A percentile compares a stretch with the other conserved stretches of the same genome.
Conservation (phyloP, 129 eudicot genomes). For the Arctium minus region DNA sequence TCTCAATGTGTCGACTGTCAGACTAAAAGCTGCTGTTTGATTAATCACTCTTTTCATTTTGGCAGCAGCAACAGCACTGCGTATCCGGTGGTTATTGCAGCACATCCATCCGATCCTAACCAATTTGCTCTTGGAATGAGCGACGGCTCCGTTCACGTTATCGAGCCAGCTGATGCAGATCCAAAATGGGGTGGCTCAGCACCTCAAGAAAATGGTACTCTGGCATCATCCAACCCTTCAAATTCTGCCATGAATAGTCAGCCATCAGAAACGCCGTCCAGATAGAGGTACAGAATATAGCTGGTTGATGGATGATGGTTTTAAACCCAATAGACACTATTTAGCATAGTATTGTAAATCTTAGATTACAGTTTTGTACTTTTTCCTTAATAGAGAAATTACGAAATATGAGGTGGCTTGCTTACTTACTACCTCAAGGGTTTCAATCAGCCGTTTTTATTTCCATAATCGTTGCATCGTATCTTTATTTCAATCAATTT, state of each 20-base stretch:
- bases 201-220: slow-evolving; percentile 49
- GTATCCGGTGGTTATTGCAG: slow-evolving; percentile 67
- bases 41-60: slow-evolving; percentile 12
- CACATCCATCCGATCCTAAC: slow-evolving; percentile 69
- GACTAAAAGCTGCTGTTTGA: not conserved
- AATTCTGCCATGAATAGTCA: slow-evolving; percentile 73
- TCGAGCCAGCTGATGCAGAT: slow-evolving; percentile 76
- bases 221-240: slow-evolving; percentile 59
- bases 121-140: slow-evolving; percentile 89
- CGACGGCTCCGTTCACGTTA: slow-evolving; percentile 71
- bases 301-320: not conserved
- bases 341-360: slow-evolving; percentile 18
- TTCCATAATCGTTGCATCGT: not conserved
- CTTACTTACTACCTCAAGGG: slow-evolving; percentile 6
- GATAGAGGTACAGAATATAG: slow-evolving; percentile 39
- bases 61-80: slow-evolving; percentile 53
- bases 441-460: not conserved
- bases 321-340: slow-evolving; percentile 15
- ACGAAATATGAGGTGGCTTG: slow-evolving; percentile 10
- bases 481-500: not conserved
- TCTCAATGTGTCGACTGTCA: not conserved
- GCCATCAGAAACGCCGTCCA: slow-evolving; percentile 86
- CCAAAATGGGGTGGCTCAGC: slow-evolving; percentile 67
- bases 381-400: slow-evolving; percentile 14
- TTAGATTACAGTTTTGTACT: slow-evolving; percentile 26